A percentile compares a stretch with the other conserved stretches of the same genome.
phyloP scores from a whole-genome alignment of 2,329 filamentous ascomycete species.

The Ceratocystis variospora region DNA sequence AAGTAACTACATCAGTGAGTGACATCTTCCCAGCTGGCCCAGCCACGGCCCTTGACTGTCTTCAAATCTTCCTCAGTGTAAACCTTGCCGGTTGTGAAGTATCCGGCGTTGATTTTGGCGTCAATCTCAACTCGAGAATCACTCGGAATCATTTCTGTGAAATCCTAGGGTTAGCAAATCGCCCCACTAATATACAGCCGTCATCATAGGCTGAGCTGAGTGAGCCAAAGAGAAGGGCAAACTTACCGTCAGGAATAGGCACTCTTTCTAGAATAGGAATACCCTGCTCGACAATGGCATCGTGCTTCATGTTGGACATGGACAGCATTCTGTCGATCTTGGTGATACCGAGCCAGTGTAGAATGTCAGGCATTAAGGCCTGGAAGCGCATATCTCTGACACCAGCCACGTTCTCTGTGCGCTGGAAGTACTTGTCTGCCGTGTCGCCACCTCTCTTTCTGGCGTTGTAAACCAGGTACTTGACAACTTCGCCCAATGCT shows the following conservation, averaged over 20 bases:
- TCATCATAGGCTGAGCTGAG: too few species aligned
- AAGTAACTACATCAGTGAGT: slow-evolving; percentile 13
- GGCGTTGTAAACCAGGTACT: slow-evolving; percentile 72
- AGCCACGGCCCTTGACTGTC: slow-evolving; percentile 76
- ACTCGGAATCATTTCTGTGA: slow-evolving; percentile 68
- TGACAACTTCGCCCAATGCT: slow-evolving; percentile 88
- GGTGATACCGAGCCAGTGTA: slow-evolving; percentile 95
- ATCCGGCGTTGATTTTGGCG: slow-evolving; percentile 85
- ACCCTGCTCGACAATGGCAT: slow-evolving; percentile 72
- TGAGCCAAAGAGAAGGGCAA: background rate
- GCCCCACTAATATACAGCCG: too few species aligned
- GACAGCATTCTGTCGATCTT: slow-evolving; percentile 98
- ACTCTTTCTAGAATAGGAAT: slow-evolving; percentile 18
- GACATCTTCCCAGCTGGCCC: slow-evolving; percentile 46
- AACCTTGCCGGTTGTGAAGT: slow-evolving; percentile 76
- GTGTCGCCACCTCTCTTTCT: slow-evolving; percentile 65
- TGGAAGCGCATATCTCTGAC: slow-evolving; percentile 98
- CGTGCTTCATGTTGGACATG: slow-evolving; percentile 84
- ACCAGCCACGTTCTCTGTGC: slow-evolving; percentile 96
- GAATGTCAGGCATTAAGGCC: slow-evolving; percentile 91
- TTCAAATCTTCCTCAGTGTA: slow-evolving; percentile 78
- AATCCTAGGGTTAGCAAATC: too few species aligned
- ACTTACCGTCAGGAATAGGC: slow-evolving; percentile 19
- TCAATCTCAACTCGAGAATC: slow-evolving; percentile 98
- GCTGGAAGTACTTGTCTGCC: slow-evolving; percentile 86